Evolutionary conservation across 129 eudicot genomes (phyloP), one percentile per base, ranked within the genome.

Genomic region (Artemisia tridentata): DNA sequence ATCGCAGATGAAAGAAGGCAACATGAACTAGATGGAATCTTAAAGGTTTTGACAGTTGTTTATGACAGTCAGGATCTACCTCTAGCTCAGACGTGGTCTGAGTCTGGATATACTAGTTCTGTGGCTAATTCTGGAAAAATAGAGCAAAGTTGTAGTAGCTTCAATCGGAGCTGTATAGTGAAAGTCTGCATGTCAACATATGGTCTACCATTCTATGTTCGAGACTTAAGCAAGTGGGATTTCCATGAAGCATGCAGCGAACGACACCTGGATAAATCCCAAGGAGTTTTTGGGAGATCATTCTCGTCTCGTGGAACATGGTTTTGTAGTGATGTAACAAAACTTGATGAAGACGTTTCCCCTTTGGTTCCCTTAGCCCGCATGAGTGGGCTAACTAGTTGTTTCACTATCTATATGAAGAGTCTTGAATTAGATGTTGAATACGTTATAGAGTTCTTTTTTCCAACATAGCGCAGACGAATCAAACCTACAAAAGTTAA

Each of bases 401-500:
- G 63, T 52, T 50, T 68, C 3, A 50, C 73, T 50, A 52, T 68
- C 11, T 29, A 50, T 68, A 4, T 68, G 16, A 51, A 68, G 48
- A 31, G 62, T 68, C 16, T 1, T 27, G 62, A 52, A 68, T n/a
- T 27, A 25, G 59, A 13, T 5, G 15, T 8, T 68, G 63, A 51
- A 20, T 68, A 68, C 29, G 73, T 67, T 68, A 17, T 69, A 6
- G 74, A 69, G 74, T 55, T 69, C 0, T 69, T 69, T 38, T 31
- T 69, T 34, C 15, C 74, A 31, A 8, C 31, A 16, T 11, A 25
- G 25, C 10, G 72, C 31, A 50, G 34, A 68, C 4, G 31, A 68
- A 7, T 10, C 17, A 29, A 48, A 29, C 29, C 12, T 68, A 16
- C 31, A 38, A 38, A 38, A 7, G 45, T 38, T 38, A 7, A 5